Percentiles rank a stretch among this genome's conserved stretches.
phyloP scores from a whole-genome alignment of 2,329 filamentous ascomycete species.

The Apiospora sp. region DNA sequence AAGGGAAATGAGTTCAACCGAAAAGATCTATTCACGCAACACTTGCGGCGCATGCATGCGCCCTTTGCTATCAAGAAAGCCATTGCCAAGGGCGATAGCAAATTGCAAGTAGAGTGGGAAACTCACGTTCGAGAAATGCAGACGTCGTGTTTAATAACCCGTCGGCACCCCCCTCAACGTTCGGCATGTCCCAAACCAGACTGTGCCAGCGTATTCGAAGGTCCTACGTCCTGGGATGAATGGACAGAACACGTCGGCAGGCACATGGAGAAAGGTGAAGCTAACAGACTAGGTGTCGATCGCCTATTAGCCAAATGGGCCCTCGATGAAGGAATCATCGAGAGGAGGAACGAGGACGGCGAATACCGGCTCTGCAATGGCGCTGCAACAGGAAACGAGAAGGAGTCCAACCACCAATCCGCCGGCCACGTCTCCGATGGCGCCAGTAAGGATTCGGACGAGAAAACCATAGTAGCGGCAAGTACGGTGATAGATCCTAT shows the following conservation, averaged over 20 bases:
- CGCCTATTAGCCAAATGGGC: constrained; percentile 67
- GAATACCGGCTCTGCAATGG: constrained; percentile 63
- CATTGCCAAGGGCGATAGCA: constrained; percentile 64
- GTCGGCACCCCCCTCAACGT: constrained; percentile 73
- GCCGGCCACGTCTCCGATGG: constrained; percentile 41
- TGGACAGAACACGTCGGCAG: constrained; percentile 92
- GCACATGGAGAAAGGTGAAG: constrained; percentile 82
- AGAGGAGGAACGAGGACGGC: constrained; percentile 59
- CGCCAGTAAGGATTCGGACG: constrained; percentile 39
- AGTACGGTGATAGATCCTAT: constrained; percentile 45
- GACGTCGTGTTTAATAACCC: constrained; percentile 73
- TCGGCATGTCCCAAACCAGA: constrained; percentile 77
- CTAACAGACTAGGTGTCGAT: constrained; percentile 64
- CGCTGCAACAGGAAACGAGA: constrained; percentile 43
- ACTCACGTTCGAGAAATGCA: constrained; percentile 74
- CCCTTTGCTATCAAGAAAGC: constrained; percentile 70
- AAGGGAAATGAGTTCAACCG: constrained; percentile 79
- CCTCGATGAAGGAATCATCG: constrained; percentile 69
- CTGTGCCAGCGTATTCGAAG: constrained; percentile 76
- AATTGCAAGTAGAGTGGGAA: constrained; percentile 69
- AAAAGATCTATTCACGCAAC: constrained; percentile 95
- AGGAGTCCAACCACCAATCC: constrained; percentile 37
- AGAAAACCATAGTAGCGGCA: constrained; percentile 45
- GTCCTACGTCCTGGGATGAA: constrained; percentile 81
- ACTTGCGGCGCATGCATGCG: constrained; percentile 92